Base-by-base conservation (phyloP, 176 grass and related monocot genomes). In the Cenchrus americanus region DNA sequence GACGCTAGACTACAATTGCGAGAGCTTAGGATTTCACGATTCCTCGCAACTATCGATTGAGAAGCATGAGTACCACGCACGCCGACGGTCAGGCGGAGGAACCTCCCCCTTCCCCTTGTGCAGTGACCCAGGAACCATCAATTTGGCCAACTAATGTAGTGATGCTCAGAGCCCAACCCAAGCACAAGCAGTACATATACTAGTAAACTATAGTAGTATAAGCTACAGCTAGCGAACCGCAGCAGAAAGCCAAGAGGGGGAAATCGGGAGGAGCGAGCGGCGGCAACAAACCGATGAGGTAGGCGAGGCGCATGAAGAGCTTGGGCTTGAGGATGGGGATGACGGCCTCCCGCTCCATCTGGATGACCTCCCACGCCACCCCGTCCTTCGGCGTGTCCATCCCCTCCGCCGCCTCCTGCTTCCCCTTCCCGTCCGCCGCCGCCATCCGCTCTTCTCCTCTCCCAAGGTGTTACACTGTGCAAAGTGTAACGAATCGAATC, bases 311-410 rank as follows among this genome's bases (percentile, higher is more conserved):
- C 91, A 94, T 97, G 74, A 91, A 69, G 74, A 97, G 86, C 78
- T 89, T 97, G 82, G 89, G 94, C 78, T 97, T 97, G 75, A 97
- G 62, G 50, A 97, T 73, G 18, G 89, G 94, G 55, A 97, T 90
- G 26, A 97, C 94, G 24, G 94, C 89, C 80, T 94, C 94, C 82
- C 70, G 80, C 89, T 97, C 94, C 51, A 94, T 88, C 67, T 82
- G 80, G 58, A 97, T 60, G 75, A 91, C 89, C 81, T 94, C 91
- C 87, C 70, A 85, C 43, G 57, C 91, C 80, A 82, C 89, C 79
- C 69, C 85, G 71, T 81, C 75, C 60, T 68, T 88, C 68, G 24
- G 60, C 27, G 17, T 55, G 86, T 92, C 82, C 77, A 74, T 73
- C 77, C 49, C 73, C 54, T 5, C 55, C 58, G 3, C 22, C 66